Percentiles rank a stretch among this genome's conserved stretches.
Evolutionary conservation across 148 eudicot species (phyloP).

Genomic region (Suaeda aralocaspica): DNA sequence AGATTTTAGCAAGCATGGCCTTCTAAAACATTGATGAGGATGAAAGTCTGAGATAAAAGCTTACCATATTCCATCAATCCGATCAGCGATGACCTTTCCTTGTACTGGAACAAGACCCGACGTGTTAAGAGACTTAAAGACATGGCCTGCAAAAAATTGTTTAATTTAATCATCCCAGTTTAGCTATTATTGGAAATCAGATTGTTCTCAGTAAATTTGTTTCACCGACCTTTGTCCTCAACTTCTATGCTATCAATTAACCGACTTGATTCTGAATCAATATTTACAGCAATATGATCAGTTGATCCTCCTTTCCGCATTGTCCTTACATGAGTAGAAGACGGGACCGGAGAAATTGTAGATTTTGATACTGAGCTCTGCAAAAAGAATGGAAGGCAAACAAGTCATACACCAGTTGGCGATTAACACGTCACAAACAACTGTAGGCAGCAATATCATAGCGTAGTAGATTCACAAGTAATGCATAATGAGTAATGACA

Average conservation of each 20-base stretch:
- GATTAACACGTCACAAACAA: background rate
- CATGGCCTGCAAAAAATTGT: slow-evolving; percentile 60
- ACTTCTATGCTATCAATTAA: slow-evolving; percentile 56
- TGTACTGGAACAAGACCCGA: slow-evolving; percentile 84
- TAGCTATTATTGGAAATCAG: background rate
- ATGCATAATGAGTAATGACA: no score
- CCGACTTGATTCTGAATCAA: slow-evolving; percentile 78
- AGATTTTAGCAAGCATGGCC: background rate
- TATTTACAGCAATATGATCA: slow-evolving; percentile 77
- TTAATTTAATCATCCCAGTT: slow-evolving; percentile 12
- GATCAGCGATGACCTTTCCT: slow-evolving; percentile 84
- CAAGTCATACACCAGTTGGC: slow-evolving; percentile 1
- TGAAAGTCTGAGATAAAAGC: slow-evolving; percentile 8
- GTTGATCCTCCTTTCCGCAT: slow-evolving; percentile 77
- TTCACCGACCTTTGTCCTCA: slow-evolving; percentile 82
- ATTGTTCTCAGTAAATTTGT: slow-evolving; percentile 5
- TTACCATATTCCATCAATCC: slow-evolving; percentile 92
- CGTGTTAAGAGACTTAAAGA: slow-evolving; percentile 81
- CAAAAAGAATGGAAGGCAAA: slow-evolving; percentile 23
- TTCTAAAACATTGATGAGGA: background rate
- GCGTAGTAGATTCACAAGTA: background rate
- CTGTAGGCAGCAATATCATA: background rate
- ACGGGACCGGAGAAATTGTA: slow-evolving; percentile 51
- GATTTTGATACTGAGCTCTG: slow-evolving; percentile 65
- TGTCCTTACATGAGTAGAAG: slow-evolving; percentile 72